phyloP scores from a whole-genome alignment of 176 grass and related monocot species.

The Oryza meridionalis region DNA sequence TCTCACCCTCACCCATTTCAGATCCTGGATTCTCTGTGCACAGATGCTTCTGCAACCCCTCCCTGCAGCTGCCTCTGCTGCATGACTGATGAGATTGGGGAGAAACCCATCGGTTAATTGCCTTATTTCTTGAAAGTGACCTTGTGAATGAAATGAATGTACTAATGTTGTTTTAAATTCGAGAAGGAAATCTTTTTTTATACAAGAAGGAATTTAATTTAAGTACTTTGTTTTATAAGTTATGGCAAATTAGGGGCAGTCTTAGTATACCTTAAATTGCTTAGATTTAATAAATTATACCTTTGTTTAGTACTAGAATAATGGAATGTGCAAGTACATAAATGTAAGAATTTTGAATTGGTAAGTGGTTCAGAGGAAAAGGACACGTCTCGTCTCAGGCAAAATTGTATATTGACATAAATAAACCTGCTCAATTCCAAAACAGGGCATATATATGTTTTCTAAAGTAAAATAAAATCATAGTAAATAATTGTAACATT shows the following conservation, averaged over 20 bases:
- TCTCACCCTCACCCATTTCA: slow-evolving; percentile 28
- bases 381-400: too few species aligned
- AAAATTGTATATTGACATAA: neutral
- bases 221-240: neutral
- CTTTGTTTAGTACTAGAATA: too few species aligned
- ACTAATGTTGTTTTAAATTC: too few species aligned
- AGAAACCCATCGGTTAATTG: neutral
- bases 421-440: neutral
- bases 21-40: slow-evolving; percentile 38
- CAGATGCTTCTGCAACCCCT: neutral
- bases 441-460: neutral
- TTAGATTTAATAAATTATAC: too few species aligned
- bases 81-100: too few species aligned
- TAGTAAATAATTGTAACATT: neutral
- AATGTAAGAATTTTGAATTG: neutral
- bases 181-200: neutral
- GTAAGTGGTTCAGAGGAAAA: too few species aligned
- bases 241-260: neutral
- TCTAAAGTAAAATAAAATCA: neutral
- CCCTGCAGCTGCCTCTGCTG: too few species aligned
- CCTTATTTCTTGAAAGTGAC: neutral
- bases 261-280: too few species aligned
- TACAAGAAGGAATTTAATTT: neutral
- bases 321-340: neutral
- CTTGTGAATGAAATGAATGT: too few species aligned